Conservation (phyloP, 73 alveolate genomes). For the Uronychia binucleata region DNA sequence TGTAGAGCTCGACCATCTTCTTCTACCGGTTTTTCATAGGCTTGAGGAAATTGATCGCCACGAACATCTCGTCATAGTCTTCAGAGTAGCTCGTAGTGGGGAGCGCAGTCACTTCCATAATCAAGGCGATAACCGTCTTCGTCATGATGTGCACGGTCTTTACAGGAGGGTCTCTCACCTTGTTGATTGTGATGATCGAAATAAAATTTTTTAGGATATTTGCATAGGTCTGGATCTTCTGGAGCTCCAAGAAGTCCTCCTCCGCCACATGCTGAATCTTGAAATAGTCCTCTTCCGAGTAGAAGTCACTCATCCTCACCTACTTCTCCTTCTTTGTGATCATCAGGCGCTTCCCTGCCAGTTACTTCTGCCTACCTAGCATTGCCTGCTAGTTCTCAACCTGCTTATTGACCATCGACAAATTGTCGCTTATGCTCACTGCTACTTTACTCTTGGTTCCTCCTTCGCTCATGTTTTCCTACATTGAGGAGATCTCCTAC, state of each 20-base stretch:
- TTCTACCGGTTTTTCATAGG: not conserved
- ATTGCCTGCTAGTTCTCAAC: not conserved
- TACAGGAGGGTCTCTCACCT: not conserved
- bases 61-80: constrained; percentile 2
- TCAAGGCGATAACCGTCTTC: not conserved
- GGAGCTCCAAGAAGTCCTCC: not conserved
- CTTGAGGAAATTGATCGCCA: not conserved
- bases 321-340: not conserved
- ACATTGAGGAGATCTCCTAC: too few species aligned
- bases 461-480: too few species aligned
- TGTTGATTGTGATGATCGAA: not conserved
- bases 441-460: too few species aligned
- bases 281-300: constrained; percentile 6
- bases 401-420: not conserved
- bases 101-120: not conserved
- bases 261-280: not conserved
- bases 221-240: not conserved
- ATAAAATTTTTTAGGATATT: not conserved
- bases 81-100: not conserved
- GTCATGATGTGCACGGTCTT: not conserved
- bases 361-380: not conserved
- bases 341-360: not conserved
- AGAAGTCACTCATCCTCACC: not conserved
- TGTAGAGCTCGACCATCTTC: constrained; percentile 2
- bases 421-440: not conserved